Percentiles rank a stretch among this genome's conserved stretches.
Evolutionary conservation across 345 rosid species (phyloP).

Genomic region (Aegle marmelos): DNA sequence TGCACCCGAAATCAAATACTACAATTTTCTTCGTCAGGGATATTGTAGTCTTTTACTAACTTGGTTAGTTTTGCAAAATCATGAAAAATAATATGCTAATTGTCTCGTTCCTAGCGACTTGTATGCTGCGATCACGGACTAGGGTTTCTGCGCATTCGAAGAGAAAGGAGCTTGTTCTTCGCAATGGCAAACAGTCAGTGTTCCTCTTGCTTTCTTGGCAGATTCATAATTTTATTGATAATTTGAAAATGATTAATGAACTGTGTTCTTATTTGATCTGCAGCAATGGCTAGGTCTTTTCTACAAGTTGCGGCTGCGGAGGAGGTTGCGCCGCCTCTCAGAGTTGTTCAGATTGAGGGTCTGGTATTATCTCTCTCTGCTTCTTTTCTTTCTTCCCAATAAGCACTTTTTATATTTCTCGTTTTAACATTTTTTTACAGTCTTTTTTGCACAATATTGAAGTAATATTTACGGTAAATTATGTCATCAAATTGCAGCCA

Average conservation of each 20-base stretch:
- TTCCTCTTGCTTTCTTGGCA: background rate
- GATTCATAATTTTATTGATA: background rate
- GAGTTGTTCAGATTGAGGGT: conserved; percentile 98
- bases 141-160: background rate
- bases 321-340: conserved; percentile 82
- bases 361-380: conserved; percentile 43
- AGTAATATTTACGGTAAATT: background rate
- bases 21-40: background rate
- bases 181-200: background rate
- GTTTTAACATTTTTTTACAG: background rate
- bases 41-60: background rate
- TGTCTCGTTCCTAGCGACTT: background rate
- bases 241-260: background rate
- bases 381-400: background rate
- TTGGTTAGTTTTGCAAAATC: background rate
- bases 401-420: background rate
- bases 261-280: background rate
- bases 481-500: background rate
- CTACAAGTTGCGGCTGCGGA: conserved; percentile 83
- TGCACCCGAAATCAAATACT: no score
- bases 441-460: background rate
- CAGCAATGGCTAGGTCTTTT: conserved; percentile 65
- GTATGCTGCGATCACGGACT: background rate
- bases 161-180: background rate
- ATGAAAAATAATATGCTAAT: background rate